These are phyloP conservation scores for Saccharomyces hybrid DNA, from an alignment of 1,139 yeast species.

Conservation along the genomic window DNA sequence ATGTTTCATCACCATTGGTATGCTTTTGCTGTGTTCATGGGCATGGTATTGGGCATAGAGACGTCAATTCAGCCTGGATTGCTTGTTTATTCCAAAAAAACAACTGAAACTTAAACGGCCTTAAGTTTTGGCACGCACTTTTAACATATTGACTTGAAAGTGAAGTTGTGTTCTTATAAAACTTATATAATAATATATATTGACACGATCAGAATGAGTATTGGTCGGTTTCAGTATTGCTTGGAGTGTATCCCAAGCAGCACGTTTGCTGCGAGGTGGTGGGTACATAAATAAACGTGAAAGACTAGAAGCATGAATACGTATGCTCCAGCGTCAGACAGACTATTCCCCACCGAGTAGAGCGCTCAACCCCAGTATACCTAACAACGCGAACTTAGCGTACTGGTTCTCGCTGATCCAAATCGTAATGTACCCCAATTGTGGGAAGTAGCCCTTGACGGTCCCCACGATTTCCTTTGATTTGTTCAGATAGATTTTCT, in stretches of 20 bases:
- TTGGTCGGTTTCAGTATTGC: background rate
- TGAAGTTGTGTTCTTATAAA: too few species aligned
- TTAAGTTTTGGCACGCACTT: too few species aligned
- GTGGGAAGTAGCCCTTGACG: slow-evolving; percentile 88
- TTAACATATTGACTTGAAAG: too few species aligned
- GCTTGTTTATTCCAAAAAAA: background rate
- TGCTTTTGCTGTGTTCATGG: background rate
- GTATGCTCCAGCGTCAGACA: background rate
- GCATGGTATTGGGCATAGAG: background rate
- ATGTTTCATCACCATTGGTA: background rate
- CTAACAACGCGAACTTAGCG: slow-evolving; percentile 29
- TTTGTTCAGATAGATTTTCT: slow-evolving; percentile 69
- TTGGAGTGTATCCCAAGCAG: background rate
- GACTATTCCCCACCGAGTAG: slow-evolving; percentile 21
- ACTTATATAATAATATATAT: too few species aligned
- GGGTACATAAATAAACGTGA: background rate
- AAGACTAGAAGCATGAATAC: background rate
- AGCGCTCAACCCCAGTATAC: slow-evolving; percentile 26
- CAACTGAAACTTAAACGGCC: background rate
- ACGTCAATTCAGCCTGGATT: background rate
- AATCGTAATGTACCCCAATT: slow-evolving; percentile 84
- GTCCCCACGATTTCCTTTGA: slow-evolving; percentile 77
- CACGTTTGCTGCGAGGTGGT: background rate
- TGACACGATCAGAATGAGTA: too few species aligned
- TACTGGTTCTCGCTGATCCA: slow-evolving; percentile 71